A percentile compares a stretch with the other conserved stretches of the same genome.
These are phyloP conservation scores for Karstenula rhodostoma DNA, from an alignment of 2,329 filamentous ascomycete genomes.

Conservation along the genomic window DNA sequence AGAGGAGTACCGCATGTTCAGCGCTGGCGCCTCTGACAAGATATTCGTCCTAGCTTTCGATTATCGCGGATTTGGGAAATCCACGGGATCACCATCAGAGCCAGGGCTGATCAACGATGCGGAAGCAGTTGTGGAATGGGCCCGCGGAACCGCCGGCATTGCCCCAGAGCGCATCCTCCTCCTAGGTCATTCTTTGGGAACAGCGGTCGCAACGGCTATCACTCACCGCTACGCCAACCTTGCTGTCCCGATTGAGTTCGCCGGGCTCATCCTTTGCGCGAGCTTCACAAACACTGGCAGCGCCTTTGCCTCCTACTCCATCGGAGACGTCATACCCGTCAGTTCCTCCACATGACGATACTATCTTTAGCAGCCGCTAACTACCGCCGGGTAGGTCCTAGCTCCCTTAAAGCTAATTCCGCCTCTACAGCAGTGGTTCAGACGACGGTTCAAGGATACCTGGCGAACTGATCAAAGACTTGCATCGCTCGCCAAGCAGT, in stretches of 20 bases:
- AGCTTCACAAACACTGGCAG: conserved; percentile 78
- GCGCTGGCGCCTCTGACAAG: conserved; percentile 65
- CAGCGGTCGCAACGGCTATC: conserved; percentile 79
- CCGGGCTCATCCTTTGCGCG: conserved; percentile 80
- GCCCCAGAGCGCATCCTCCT: conserved; percentile 78
- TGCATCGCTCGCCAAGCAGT: conserved; percentile 58
- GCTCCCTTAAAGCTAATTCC: conserved; percentile 75
- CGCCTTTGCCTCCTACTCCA: conserved; percentile 78
- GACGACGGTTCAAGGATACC: conserved; percentile 73
- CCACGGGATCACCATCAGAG: conserved; percentile 81
- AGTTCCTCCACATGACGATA: neutral
- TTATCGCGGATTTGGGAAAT: conserved; percentile 88
- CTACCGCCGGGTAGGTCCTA: conserved; percentile 57
- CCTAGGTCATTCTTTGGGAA: conserved; percentile 87
- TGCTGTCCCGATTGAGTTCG: conserved; percentile 73
- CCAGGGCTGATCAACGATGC: conserved; percentile 81
- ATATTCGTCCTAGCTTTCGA: conserved; percentile 82
- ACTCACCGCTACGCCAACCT: conserved; percentile 71
- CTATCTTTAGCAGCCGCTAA: neutral
- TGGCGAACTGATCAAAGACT: conserved; percentile 79
- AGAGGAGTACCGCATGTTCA: conserved; percentile 77
- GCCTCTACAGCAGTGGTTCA: conserved; percentile 68
- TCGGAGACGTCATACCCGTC: conserved; percentile 75
- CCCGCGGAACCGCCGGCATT: conserved; percentile 71
- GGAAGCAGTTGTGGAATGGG: conserved; percentile 76